Evolutionary conservation across 208 protist genomes (phyloP).

Genomic region (Leishmania turanica): DNA sequence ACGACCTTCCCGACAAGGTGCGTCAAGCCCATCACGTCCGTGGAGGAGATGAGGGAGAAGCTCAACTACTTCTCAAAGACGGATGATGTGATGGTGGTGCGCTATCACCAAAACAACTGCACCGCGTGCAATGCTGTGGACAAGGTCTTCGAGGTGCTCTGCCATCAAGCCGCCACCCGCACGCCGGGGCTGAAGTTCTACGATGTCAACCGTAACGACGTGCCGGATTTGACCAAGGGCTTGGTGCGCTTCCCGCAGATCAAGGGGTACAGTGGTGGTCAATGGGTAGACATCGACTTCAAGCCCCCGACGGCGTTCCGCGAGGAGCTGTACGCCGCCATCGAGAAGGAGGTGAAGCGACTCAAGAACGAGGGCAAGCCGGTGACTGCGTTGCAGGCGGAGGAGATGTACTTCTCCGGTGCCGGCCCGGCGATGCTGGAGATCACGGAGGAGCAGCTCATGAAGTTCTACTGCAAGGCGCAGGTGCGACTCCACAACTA

Average conservation of each 20-base stretch:
- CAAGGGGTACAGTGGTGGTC: slow-evolving; percentile 78
- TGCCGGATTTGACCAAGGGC: slow-evolving; percentile 62
- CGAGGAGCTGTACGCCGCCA: slow-evolving; percentile 66
- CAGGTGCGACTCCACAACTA: slow-evolving; percentile 88
- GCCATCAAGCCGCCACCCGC: slow-evolving; percentile 60
- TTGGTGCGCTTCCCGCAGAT: slow-evolving; percentile 88
- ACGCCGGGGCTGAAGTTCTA: slow-evolving; percentile 72
- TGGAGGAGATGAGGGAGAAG: slow-evolving; percentile 75
- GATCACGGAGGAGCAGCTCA: slow-evolving; percentile 75
- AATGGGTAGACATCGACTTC: slow-evolving; percentile 88
- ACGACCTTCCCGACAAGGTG: slow-evolving; percentile 74
- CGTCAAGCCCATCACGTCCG: slow-evolving; percentile 58
- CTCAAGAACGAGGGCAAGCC: slow-evolving; percentile 54
- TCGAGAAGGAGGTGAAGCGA: slow-evolving; percentile 61
- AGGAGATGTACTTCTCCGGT: slow-evolving; percentile 89
- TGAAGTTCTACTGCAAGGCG: slow-evolving; percentile 70
- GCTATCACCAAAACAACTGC: slow-evolving; percentile 82
- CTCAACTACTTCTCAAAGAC: slow-evolving; percentile 76
- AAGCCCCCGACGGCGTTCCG: slow-evolving; percentile 77
- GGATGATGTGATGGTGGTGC: slow-evolving; percentile 86
- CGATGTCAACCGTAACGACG: slow-evolving; percentile 70
- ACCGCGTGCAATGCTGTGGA: slow-evolving; percentile 84
- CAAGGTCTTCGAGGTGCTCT: slow-evolving; percentile 83
- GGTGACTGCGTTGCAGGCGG: slow-evolving; percentile 80
- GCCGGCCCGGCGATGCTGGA: slow-evolving; percentile 76